Base-by-base conservation (phyloP, 495 filamentous ascomycete genomes). In the Hyaloscypha hepaticicola region DNA sequence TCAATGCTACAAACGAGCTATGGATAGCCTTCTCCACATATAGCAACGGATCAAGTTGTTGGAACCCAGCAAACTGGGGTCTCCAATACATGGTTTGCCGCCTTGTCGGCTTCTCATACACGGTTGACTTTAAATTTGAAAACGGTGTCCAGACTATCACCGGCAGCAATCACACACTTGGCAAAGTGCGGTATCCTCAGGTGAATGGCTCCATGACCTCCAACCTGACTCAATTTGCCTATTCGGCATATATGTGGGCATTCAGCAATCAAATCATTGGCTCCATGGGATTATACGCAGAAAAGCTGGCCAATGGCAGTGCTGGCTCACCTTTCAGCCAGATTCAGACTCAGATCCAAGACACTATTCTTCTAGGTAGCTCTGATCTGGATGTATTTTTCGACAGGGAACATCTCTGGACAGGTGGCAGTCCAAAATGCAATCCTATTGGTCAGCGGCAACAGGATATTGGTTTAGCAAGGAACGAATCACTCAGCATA, bases 11-110 rank as follows among this genome's bases (percentile, higher is more conserved):
- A 1, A 72, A 72, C 49, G 29, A 72, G 34, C 29, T 71, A 3
- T 72, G 69, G 69, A 41, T 69, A n/a, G 55, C 55, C 28, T 66
- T 49, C 52, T 38, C 38, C 24, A 58, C 34, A 52, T 64, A 68
- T 58, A 49, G 31, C 25, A 8, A 19, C 9, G 51, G 22, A 1
- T 8, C 33, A 1, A 45, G 12, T 8, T n/a, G n/a, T n/a, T n/a
- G n/a, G n/a, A 49, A 49, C 29, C 6, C 52, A 1, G 8, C 14
- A 29, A 5, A 11, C 8, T 34, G 19, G 14, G 34, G 31, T 5
- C 25, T 22, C 19, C 33, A 50, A 25, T 63, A 34, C 33, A 25
- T 12, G 3, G 33, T 48, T 7, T 64, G 61, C 29, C 28, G 45
- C 28, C 61, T 64, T 27, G 34, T 22, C 29, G 57, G 57, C 22